A percentile compares a stretch with the other conserved stretches of the same genome.
These are phyloP conservation scores for Colletotrichum sp. DNA, from an alignment of 2,329 filamentous ascomycete genomes.

Conservation along the genomic window DNA sequence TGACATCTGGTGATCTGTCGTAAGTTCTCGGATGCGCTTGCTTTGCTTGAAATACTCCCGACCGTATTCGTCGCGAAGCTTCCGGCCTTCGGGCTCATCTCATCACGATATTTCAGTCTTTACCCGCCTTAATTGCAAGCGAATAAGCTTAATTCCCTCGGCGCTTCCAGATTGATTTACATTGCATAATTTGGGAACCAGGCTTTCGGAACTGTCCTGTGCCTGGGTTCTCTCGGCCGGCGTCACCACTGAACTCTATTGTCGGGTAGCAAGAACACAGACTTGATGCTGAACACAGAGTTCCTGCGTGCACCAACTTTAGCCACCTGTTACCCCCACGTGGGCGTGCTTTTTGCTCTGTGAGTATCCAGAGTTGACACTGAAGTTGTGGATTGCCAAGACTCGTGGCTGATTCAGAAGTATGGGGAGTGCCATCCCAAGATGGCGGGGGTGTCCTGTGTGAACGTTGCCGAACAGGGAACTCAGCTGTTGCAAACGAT, in stretches of 20 bases:
- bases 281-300: neutral
- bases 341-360: rapidly evolving
- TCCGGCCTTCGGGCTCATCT: neutral
- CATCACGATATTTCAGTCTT: neutral
- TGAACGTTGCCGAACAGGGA: neutral
- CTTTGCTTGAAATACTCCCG: rapidly evolving
- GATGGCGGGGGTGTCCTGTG: neutral
- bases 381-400: neutral
- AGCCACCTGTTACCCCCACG: neutral
- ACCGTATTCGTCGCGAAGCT: neutral
- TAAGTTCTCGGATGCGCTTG: neutral
- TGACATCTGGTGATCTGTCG: neutral
- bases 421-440: neutral
- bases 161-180: neutral
- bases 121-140: neutral
- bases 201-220: neutral
- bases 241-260: neutral
- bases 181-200: neutral
- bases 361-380: rapidly evolving
- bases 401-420: neutral
- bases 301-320: neutral
- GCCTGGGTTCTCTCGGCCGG: neutral
- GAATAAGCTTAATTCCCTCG: neutral
- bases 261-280: neutral
- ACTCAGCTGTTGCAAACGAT: neutral